Conservation (phyloP, 1,284 basidiomycete genomes). For the Ganoderma lucidum region DNA sequence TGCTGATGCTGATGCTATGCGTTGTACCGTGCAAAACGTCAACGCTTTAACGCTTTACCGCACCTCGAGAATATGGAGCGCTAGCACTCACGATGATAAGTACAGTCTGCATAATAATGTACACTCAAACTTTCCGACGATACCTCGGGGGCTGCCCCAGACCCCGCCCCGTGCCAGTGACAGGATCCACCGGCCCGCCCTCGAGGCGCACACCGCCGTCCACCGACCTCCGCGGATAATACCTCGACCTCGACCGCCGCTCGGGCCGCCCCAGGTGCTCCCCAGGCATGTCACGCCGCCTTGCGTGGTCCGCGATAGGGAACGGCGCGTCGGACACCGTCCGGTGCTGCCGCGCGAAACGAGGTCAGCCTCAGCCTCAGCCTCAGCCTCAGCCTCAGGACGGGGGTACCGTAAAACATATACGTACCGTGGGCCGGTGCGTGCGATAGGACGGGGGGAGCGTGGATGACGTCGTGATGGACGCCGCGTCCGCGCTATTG, state of each 20-base stretch:
- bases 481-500: neutral
- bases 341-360: neutral
- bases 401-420: too few relatives aligned
- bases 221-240: neutral
- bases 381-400: neutral
- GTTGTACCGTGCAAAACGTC: neutral
- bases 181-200: constrained; percentile 5
- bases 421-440: neutral
- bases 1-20: too few relatives aligned
- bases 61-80: too few relatives aligned
- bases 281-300: neutral
- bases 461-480: constrained; percentile 5
- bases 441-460: constrained; percentile 13
- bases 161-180: neutral
- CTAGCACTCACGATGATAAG: constrained; percentile 8
- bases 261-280: neutral
- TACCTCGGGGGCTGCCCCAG: constrained; percentile 14
- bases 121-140: constrained; percentile 7
- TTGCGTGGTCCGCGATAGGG: neutral
- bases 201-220: constrained; percentile 23
- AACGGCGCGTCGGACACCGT: neutral
- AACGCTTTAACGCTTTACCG: too few relatives aligned
- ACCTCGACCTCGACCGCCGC: neutral
- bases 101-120: too few relatives aligned
- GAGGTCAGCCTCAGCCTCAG: neutral